A percentile compares a stretch with the other conserved stretches of the same genome.
These are phyloP conservation scores for Globisporangium apiculatum DNA, from an alignment of 352 stramenopile species.

Conservation along the genomic window DNA sequence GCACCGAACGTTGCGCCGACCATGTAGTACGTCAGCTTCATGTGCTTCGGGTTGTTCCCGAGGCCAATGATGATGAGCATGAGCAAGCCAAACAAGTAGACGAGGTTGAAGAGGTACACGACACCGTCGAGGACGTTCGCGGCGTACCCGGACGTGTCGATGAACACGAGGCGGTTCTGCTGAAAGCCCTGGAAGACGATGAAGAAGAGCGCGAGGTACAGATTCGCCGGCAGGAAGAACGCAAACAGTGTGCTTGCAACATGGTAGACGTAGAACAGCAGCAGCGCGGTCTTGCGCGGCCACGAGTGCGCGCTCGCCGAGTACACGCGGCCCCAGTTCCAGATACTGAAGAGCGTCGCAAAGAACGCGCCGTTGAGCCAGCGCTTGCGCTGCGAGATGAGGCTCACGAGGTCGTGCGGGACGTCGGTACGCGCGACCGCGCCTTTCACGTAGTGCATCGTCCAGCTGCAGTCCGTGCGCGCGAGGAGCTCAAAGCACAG, in stretches of 20 bases:
- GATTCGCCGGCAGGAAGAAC: slow-evolving; percentile 72
- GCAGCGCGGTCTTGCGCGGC: slow-evolving; percentile 52
- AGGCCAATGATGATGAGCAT: slow-evolving; percentile 84
- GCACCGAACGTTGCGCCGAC: slow-evolving; percentile 59
- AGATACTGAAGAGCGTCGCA: slow-evolving; percentile 83
- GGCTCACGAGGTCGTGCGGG: slow-evolving; percentile 68
- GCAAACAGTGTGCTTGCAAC: slow-evolving; percentile 59
- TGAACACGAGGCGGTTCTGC: slow-evolving; percentile 72
- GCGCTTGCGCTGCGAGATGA: slow-evolving; percentile 80
- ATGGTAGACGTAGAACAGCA: slow-evolving; percentile 79
- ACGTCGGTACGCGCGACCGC: slow-evolving; percentile 80
- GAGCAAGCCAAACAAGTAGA: slow-evolving; percentile 70
- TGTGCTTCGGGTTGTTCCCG: slow-evolving; percentile 85
- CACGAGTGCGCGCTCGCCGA: slow-evolving; percentile 75
- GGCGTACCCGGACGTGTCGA: slow-evolving; percentile 69
- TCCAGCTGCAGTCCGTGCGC: slow-evolving; percentile 77
- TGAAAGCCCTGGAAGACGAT: slow-evolving; percentile 88
- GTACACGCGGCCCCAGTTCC: slow-evolving; percentile 81
- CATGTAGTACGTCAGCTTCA: slow-evolving; percentile 83
- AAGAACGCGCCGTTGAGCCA: slow-evolving; percentile 88
- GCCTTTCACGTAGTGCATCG: slow-evolving; percentile 85
- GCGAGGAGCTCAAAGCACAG: slow-evolving; percentile 83
- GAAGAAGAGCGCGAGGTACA: slow-evolving; percentile 83
- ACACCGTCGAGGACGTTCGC: slow-evolving; percentile 45
- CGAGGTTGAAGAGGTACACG: slow-evolving; percentile 77